Evolutionary conservation across 305 asterid species (phyloP).

Genomic region (Galium porrigens): DNA sequence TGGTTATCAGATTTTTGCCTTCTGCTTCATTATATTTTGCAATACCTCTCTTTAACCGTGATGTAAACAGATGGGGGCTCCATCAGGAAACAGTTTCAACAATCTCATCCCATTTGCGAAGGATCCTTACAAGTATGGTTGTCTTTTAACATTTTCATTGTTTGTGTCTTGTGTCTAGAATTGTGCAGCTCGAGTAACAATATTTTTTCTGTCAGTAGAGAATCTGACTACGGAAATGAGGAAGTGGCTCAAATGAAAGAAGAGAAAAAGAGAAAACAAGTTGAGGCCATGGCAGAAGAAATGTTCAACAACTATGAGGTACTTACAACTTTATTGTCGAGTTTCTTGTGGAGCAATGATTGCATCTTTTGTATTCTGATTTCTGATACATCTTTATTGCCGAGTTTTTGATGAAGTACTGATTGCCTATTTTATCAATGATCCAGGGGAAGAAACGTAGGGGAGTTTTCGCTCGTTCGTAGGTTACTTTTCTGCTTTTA

Average conservation of each 20-base stretch:
- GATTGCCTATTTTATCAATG: not conserved
- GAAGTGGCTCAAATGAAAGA: constrained; percentile 52
- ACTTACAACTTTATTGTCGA: constrained; percentile 16
- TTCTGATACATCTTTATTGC: constrained; percentile 11
- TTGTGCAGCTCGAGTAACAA: not conserved
- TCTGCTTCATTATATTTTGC: not conserved
- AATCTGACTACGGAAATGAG: constrained; percentile 52
- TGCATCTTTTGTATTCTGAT: constrained; percentile 3
- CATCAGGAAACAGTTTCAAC: constrained; percentile 74
- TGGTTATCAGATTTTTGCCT: not conserved
- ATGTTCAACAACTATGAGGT: constrained; percentile 66
- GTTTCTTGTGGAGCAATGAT: constrained; percentile 2
- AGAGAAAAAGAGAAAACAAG: constrained; percentile 71
- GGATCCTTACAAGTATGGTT: constrained; percentile 59
- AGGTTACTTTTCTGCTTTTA: not conserved
- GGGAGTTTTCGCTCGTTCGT: not conserved
- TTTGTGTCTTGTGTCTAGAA: not conserved
- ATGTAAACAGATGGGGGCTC: constrained; percentile 30
- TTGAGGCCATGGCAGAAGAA: constrained; percentile 88
- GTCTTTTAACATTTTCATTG: constrained; percentile 1
- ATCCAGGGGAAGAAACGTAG: not conserved
- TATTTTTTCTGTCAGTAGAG: constrained; percentile 26
- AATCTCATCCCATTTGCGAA: constrained; percentile 61
- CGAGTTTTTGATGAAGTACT: constrained; percentile 6
- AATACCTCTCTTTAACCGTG: constrained; percentile 13